Conservation (phyloP, 768 basidiomycete genomes). For the Mycena rosella region DNA sequence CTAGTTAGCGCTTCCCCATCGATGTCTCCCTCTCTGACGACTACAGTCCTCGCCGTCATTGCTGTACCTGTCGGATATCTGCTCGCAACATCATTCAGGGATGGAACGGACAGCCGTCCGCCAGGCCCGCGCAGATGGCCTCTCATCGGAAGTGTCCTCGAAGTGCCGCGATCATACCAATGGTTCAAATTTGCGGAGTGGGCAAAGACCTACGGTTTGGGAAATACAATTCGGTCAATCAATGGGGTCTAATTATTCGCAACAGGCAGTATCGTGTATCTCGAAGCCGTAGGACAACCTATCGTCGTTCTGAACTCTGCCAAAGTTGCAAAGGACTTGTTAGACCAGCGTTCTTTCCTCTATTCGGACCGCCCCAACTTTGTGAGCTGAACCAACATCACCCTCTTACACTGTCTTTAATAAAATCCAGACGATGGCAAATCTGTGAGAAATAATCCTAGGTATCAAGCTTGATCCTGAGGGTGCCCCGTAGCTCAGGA, state of each 20-base stretch:
- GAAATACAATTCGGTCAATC: background rate
- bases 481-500: background rate
- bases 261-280: slow-evolving; percentile 8
- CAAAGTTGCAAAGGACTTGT: slow-evolving; percentile 1
- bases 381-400: background rate
- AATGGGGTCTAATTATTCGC: background rate
- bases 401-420: background rate
- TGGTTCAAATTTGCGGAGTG: slow-evolving; percentile 40
- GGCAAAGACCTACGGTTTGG: slow-evolving; percentile 34
- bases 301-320: slow-evolving; percentile 2
- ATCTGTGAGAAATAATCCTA: background rate
- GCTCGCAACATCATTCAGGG: too few species aligned
- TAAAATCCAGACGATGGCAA: background rate
- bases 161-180: slow-evolving; percentile 33
- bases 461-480: too few species aligned
- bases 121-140: slow-evolving; percentile 41
- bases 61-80: too few species aligned
- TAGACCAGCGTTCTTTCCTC: slow-evolving; percentile 5
- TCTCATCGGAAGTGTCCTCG: slow-evolving; percentile 39
- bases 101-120: slow-evolving; percentile 13
- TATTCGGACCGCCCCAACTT: background rate
- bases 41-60: too few species aligned
- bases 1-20: too few species aligned
- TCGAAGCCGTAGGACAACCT: background rate
- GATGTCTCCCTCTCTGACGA: too few species aligned